A percentile compares a stretch with the other conserved stretches of the same genome.
These are phyloP conservation scores for Papilionanthe hybrid DNA, from an alignment of 116 monocot species.

Conservation along the genomic window DNA sequence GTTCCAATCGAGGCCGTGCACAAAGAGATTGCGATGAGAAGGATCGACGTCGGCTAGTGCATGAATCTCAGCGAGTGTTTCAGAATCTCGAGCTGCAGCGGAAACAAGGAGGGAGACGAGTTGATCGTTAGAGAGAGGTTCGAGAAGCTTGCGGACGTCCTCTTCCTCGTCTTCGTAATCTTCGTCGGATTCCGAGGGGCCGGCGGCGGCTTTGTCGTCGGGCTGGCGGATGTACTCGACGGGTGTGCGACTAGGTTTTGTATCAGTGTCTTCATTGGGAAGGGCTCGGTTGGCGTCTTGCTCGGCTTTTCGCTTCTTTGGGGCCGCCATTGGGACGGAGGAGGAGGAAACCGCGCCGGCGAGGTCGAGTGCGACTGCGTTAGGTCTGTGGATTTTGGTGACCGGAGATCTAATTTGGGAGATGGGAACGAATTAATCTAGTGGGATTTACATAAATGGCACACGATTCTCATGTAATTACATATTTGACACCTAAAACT, in stretches of 20 bases:
- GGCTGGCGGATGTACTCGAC: not conserved
- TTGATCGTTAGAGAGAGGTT: constrained; percentile 10
- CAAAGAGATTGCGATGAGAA: constrained; percentile 18
- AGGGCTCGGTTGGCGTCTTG: not conserved
- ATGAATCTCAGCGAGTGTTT: constrained; percentile 7
- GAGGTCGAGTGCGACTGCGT: too few species aligned
- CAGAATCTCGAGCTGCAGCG: constrained; percentile 4
- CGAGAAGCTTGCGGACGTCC: constrained; percentile 3
- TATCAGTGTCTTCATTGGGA: not conserved
- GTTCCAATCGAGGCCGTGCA: constrained; percentile 16
- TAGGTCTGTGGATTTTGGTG: too few species aligned
- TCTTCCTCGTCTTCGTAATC: not conserved
- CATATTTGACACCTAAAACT: too few species aligned
- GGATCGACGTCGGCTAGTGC: constrained; percentile 11
- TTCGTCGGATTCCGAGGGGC: not conserved
- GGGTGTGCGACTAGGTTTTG: not conserved
- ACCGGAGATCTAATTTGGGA: too few species aligned
- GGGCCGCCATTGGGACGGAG: not conserved
- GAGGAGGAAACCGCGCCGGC: not conserved
- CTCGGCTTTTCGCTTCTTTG: constrained; percentile 1
- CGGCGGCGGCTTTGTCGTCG: not conserved
- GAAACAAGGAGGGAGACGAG: constrained; percentile 15
- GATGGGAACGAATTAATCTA: too few species aligned
- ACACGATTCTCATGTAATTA: too few species aligned
- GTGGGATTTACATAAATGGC: too few species aligned